These are phyloP conservation scores for Trichophyton equinum DNA, from an alignment of 2,329 filamentous ascomycete species.

Conservation along the genomic window DNA sequence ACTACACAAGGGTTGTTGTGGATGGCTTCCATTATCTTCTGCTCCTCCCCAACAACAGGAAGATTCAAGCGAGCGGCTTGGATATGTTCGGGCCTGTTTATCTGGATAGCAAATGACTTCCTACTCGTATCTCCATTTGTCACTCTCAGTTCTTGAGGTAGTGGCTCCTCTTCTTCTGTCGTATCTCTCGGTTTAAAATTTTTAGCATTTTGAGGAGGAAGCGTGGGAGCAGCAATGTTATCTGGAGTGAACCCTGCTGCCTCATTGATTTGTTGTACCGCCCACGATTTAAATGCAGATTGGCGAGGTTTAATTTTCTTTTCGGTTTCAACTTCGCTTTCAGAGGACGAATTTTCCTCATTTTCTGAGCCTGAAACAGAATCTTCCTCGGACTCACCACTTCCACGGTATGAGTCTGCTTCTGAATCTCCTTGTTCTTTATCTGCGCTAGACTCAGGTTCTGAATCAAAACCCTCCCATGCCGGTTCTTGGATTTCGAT, in stretches of 20 bases:
- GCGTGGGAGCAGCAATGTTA: conserved; percentile 19
- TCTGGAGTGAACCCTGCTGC: conserved; percentile 55
- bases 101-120: conserved; percentile 63
- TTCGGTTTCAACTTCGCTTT: conserved; percentile 16
- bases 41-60: conserved; percentile 87
- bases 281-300: conserved; percentile 88
- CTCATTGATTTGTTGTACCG: conserved; percentile 71
- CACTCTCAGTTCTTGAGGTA: conserved; percentile 28
- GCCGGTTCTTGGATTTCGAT: conserved; percentile 27
- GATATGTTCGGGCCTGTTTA: conserved; percentile 58
- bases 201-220: conserved; percentile 20
- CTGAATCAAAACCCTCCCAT: conserved; percentile 36
- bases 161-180: conserved; percentile 28
- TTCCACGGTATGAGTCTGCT: conserved; percentile 19
- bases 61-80: conserved; percentile 67
- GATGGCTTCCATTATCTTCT: conserved; percentile 95
- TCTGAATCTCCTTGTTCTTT: conserved; percentile 12
- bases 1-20: conserved; percentile 84
- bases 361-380: conserved; percentile 19
- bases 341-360: conserved; percentile 24
- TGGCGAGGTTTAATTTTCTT: conserved; percentile 25
- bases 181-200: conserved; percentile 26
- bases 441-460: conserved; percentile 22
- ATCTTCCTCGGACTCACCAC: conserved; percentile 19
- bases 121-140: conserved; percentile 39